phyloP scores from a whole-genome alignment of 805 yeast species.

The Zygosaccharomyces gambellarensis region DNA sequence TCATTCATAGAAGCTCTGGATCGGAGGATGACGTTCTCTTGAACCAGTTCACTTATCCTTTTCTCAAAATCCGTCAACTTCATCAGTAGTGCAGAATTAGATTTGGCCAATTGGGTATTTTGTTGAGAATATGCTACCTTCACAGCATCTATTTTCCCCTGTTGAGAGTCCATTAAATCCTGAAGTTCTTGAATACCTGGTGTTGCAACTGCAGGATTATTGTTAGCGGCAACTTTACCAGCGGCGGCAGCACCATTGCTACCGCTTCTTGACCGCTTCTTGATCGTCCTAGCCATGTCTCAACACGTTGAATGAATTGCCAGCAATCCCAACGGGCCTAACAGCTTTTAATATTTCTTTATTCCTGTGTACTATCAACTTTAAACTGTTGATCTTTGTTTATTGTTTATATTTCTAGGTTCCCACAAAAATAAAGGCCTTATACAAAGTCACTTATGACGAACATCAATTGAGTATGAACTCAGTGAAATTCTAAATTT shows the following conservation, averaged over 20 bases:
- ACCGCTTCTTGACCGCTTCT: conserved; percentile 7
- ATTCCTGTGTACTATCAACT: not conserved
- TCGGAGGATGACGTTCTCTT: conserved; percentile 45
- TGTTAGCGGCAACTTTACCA: conserved; percentile 1
- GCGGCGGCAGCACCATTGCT: conserved; percentile 7
- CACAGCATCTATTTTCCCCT: conserved; percentile 16
- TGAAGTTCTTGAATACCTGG: conserved; percentile 31
- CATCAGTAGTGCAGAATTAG: conserved; percentile 48
- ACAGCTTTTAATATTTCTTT: not conserved
- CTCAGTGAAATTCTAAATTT: not conserved
- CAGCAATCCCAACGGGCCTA: conserved; percentile 1
- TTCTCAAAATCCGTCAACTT: conserved; percentile 51
- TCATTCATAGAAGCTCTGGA: conserved; percentile 34
- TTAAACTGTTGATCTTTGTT: conserved; percentile 1
- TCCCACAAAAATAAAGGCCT: conserved; percentile 3
- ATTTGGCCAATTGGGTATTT: conserved; percentile 56
- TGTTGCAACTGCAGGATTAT: not conserved
- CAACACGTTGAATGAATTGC: not conserved
- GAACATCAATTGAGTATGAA: not conserved
- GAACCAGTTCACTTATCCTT: conserved; percentile 44
- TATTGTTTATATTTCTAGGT: not conserved
- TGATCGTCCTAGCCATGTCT: conserved; percentile 14
- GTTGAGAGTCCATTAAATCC: conserved; percentile 26
- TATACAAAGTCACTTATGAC: not conserved
- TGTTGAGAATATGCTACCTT: conserved; percentile 30